A percentile compares a stretch with the other conserved stretches of the same genome.
phyloP scores from a whole-genome alignment of 2,329 filamentous ascomycete species.

The Aspergillus spinulosporus region DNA sequence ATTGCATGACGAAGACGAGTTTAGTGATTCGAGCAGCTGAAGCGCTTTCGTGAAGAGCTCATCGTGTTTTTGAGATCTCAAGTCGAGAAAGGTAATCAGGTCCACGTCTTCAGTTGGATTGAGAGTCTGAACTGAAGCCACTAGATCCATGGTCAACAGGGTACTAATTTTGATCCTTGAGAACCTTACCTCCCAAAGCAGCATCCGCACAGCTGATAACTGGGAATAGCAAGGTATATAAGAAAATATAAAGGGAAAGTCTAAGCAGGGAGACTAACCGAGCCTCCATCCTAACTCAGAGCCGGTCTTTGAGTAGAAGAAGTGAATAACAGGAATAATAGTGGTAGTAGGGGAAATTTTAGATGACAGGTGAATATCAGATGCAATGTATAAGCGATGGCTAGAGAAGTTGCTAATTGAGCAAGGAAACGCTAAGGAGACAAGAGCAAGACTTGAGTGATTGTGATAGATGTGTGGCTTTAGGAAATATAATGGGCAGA shows the following conservation, averaged over 20 bases:
- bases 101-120: slow-evolving; percentile 25
- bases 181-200: slow-evolving; percentile 5
- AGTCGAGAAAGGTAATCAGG: slow-evolving; percentile 30
- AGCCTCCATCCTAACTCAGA: neutral
- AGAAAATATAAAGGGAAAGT: neutral
- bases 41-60: slow-evolving; percentile 46
- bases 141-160: slow-evolving; percentile 7
- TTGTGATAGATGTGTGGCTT: neutral
- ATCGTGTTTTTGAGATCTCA: slow-evolving; percentile 28
- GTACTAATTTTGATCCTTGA: neutral
- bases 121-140: slow-evolving; percentile 10
- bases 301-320: neutral
- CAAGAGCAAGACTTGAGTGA: neutral
- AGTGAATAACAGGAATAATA: neutral
- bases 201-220: neutral
- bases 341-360: neutral
- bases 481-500: neutral
- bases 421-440: neutral
- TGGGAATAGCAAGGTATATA: neutral
- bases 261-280: neutral
- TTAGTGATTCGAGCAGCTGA: slow-evolving; percentile 46
- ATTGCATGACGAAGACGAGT: slow-evolving; percentile 53
- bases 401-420: neutral
- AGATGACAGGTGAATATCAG: no score
- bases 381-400: neutral